Conservation (phyloP, 2,329 filamentous ascomycete species). For the Periconia sp. region DNA sequence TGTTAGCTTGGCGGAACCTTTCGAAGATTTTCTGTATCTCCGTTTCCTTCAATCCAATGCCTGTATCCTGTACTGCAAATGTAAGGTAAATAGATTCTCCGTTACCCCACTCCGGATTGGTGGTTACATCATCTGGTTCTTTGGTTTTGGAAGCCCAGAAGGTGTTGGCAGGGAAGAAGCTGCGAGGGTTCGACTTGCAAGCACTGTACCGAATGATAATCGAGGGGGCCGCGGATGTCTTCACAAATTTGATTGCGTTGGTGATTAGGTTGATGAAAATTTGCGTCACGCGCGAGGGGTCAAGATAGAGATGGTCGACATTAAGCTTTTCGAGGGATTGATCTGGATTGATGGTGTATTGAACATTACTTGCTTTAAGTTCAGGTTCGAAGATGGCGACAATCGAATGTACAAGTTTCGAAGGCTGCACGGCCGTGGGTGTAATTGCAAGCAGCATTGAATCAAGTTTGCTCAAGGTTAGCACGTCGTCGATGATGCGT, state of each 20-base stretch:
- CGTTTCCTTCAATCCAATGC: constrained; percentile 43
- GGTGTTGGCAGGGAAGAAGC: constrained; percentile 28
- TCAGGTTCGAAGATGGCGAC: constrained; percentile 44
- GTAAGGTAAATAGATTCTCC: constrained; percentile 44
- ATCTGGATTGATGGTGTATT: constrained; percentile 36
- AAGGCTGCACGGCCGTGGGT: constrained; percentile 42
- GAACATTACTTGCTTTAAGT: constrained; percentile 34
- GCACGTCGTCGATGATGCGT: constrained; percentile 51
- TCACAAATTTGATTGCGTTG: constrained; percentile 47
- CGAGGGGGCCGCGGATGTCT: constrained; percentile 32
- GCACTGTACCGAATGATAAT: constrained; percentile 46
- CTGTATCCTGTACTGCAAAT: constrained; percentile 44
- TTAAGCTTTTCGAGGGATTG: constrained; percentile 37
- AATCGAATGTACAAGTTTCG: constrained; percentile 40
- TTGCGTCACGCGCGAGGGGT: constrained; percentile 56
- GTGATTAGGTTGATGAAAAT: constrained; percentile 80
- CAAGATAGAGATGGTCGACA: constrained; percentile 45
- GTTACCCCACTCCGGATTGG: constrained; percentile 37
- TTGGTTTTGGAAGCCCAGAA: constrained; percentile 34
- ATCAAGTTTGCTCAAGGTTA: constrained; percentile 50
- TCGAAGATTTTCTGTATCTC: constrained; percentile 45
- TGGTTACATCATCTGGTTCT: constrained; percentile 24
- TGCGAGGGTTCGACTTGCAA: constrained; percentile 20
- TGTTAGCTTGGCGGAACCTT: constrained; percentile 38
- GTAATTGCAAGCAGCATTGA: constrained; percentile 48